Base-by-base conservation (phyloP, 2,329 filamentous ascomycete genomes). In the Epichloe scottii region DNA sequence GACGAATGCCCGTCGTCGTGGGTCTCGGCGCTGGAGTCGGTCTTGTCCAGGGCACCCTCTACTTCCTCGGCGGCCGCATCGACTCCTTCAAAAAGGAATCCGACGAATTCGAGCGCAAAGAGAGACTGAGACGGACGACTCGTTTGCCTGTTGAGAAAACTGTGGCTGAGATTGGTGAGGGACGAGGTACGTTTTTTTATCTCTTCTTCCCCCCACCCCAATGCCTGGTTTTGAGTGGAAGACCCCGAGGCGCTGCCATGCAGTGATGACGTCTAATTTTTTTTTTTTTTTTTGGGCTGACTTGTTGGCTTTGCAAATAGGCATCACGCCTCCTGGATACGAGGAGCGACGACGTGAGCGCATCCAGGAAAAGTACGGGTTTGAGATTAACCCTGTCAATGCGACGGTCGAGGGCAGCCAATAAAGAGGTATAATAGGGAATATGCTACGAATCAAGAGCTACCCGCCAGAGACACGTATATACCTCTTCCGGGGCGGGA, bases 341-440 rank as follows among this genome's bases (percentile, higher is more conserved):
- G 85, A 87, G 60, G 87, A 95, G 74, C 78, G 90, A 68, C 82
- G 90, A 67, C 80, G 81, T 58, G 76, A 89, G 72, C 79, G 87
- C 60, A 77, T 96, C 67, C 84, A 87, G 78, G 84, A 89, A 70
- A 87, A 83, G 68, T 95, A 95, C 63, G 89, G 89, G 53, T 80
- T 94, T 62, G 89, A 95, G 58, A 82, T 95, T 63, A 79, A 84
- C 62, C 78, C 82, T 51, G 79, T 84, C 58, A 77, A 68, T 52
- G 73, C 76, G 42, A 71, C 69, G 46, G 66, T 69, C 57, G 71
- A 79, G 50, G 68, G 67, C 53, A 69, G 68, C 62, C 62, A 64
- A 62, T 69, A 63, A 63, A 57, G 39, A 38, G 37, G 19, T 12
- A 40, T 37, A 6, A 21, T 35, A 8, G 5, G 23, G 4, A 33